Percentiles rank a stretch among this genome's conserved stretches.
phyloP scores from a whole-genome alignment of 371 early-diverging fungal genomes.

The Dinochytrium kinnereticum region DNA sequence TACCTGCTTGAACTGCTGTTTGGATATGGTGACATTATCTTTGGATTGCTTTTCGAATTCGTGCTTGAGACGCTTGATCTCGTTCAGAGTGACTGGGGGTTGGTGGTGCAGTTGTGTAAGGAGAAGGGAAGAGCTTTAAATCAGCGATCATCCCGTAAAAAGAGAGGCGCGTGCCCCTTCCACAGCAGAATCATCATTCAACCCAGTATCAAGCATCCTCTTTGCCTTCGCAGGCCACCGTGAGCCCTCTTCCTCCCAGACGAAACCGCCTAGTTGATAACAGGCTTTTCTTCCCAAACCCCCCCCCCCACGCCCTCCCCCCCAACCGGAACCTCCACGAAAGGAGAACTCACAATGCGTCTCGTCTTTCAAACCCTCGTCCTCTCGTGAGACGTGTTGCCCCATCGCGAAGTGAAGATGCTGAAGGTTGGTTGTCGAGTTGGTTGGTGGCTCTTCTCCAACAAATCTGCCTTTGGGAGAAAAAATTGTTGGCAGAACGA shows the following conservation, averaged over 20 bases:
- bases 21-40: constrained; percentile 62
- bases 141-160: not conserved
- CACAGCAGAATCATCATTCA: too few relatives aligned
- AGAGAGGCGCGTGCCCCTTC: not conserved
- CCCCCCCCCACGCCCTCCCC: too few relatives aligned
- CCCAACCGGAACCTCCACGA: too few relatives aligned
- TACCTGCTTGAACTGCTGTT: constrained; percentile 78
- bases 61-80: constrained; percentile 68
- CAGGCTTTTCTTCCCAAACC: too few relatives aligned
- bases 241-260: too few relatives aligned
- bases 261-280: too few relatives aligned
- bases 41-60: constrained; percentile 68
- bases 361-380: not conserved
- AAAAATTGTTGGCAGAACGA: not conserved
- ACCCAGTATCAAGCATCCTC: too few relatives aligned
- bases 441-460: too few relatives aligned
- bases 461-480: not conserved
- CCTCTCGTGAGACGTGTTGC: constrained; percentile 1
- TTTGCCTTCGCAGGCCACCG: too few relatives aligned
- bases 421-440: too few relatives aligned
- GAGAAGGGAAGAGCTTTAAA: not conserved
- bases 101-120: too few relatives aligned
- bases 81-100: constrained; percentile 65
- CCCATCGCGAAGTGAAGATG: constrained; percentile 1
- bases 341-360: constrained; percentile 10